Percentiles rank a stretch among this genome's conserved stretches.
Evolutionary conservation across 495 filamentous ascomycete genomes (phyloP).

Genomic region (Neurospora tetraspora): DNA sequence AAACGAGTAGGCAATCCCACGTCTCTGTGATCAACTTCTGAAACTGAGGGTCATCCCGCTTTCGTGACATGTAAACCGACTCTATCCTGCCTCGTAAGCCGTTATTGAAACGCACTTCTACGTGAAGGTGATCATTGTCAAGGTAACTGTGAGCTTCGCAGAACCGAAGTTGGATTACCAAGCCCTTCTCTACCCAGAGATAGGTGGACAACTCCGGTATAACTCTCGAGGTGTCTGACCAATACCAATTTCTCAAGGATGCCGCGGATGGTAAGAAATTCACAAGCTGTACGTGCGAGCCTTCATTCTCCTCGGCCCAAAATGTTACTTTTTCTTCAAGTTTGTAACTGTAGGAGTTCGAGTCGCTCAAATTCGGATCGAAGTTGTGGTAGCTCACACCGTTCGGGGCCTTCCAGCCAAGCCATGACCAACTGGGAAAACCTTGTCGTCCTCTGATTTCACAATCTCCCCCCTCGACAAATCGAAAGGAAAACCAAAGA

Average conservation of each 20-base stretch:
- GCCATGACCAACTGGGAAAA: neutral
- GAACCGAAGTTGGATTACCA: neutral
- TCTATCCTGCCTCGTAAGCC: neutral
- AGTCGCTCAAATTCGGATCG: neutral
- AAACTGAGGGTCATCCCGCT: neutral
- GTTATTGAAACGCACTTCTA: neutral
- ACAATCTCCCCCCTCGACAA: neutral
- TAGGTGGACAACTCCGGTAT: neutral
- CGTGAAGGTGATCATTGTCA: neutral
- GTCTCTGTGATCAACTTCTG: neutral
- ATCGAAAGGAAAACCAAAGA: neutral
- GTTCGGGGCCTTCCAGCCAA: neutral
- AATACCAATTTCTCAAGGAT: too few relatives aligned
- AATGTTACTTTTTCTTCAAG: neutral
- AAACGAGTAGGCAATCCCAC: neutral
- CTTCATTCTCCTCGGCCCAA: neutral
- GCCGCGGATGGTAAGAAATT: neutral
- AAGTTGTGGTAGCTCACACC: neutral
- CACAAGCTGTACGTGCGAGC: neutral
- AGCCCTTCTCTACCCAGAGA: neutral
- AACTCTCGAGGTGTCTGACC: neutral
- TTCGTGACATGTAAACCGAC: neutral
- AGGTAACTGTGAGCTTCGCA: neutral
- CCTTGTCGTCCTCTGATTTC: neutral
- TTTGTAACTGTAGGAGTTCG: neutral